A percentile compares a stretch with the other conserved stretches of the same genome.
These are phyloP conservation scores for Malassezia globosa DNA, from an alignment of 1,284 basidiomycete species.

Conservation along the genomic window DNA sequence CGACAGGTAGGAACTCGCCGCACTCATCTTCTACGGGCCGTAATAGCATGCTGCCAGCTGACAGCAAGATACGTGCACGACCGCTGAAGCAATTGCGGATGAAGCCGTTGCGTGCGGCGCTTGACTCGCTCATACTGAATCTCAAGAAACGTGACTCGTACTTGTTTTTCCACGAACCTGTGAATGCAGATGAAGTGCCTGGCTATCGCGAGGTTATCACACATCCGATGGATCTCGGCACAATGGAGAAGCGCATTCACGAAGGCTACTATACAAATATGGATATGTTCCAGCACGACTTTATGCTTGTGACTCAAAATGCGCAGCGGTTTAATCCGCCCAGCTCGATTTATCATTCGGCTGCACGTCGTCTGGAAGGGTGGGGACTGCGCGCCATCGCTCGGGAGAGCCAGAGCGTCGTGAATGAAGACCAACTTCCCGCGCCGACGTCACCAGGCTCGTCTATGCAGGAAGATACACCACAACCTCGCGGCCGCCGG, in stretches of 20 bases:
- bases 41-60: background rate
- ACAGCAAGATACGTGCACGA: conserved; percentile 1
- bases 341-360: conserved; percentile 35
- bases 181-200: conserved; percentile 57
- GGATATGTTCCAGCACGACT: conserved; percentile 31
- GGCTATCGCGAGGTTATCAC: conserved; percentile 61
- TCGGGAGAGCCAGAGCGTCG: conserved; percentile 31
- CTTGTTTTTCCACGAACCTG: conserved; percentile 66
- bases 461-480: background rate
- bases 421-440: conserved; percentile 21
- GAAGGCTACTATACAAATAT: conserved; percentile 25
- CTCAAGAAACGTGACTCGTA: conserved; percentile 60
- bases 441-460: conserved; percentile 1
- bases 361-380: conserved; percentile 30
- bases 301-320: conserved; percentile 36
- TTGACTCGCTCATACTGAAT: conserved; percentile 4
- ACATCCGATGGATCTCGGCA: conserved; percentile 70
- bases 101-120: conserved; percentile 8
- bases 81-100: conserved; percentile 15
- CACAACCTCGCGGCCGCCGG: background rate
- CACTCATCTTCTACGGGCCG: too few species aligned
- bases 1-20: too few species aligned
- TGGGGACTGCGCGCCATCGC: conserved; percentile 37
- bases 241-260: conserved; percentile 53
- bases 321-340: conserved; percentile 41